Percentiles rank a stretch among this genome's conserved stretches.
phyloP scores from a whole-genome alignment of 176 grass and related monocot genomes.

The Ananas comosus region DNA sequence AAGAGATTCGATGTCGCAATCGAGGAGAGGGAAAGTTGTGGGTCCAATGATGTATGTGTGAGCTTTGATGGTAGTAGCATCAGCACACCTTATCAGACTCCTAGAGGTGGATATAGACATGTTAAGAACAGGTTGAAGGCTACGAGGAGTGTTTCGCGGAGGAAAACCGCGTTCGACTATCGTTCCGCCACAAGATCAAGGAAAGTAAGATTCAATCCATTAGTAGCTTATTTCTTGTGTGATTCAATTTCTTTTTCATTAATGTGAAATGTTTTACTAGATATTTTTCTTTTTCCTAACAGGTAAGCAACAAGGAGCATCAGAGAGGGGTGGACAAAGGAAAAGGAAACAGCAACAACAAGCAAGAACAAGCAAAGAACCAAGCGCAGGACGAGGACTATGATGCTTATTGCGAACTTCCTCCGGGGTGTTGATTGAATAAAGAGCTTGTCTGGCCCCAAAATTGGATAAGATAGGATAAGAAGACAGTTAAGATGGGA shows the following conservation, averaged over 20 bases:
- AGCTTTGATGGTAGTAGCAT: slow-evolving; percentile 53
- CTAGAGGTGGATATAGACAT: slow-evolving; percentile 34
- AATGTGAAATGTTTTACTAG: not conserved
- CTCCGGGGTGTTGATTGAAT: slow-evolving; percentile 43
- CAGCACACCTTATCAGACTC: slow-evolving; percentile 27
- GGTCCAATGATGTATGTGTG: slow-evolving; percentile 84
- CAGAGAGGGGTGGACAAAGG: slow-evolving; percentile 15
- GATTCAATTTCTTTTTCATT: not conserved
- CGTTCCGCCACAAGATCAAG: slow-evolving; percentile 36
- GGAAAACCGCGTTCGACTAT: slow-evolving; percentile 44
- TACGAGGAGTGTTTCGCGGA: slow-evolving; percentile 31
- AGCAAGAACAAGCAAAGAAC: slow-evolving; percentile 27
- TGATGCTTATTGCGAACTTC: slow-evolving; percentile 34
- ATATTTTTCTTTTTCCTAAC: not conserved
- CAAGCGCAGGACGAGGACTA: slow-evolving; percentile 13
- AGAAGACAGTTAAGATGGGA: not conserved
- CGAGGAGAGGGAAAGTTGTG: slow-evolving; percentile 93
- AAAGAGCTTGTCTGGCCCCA: not conserved
- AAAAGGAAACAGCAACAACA: not conserved
- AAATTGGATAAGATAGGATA: slow-evolving; percentile 23
- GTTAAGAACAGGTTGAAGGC: slow-evolving; percentile 41
- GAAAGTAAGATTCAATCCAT: slow-evolving; percentile 37
- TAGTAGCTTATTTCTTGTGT: not conserved
- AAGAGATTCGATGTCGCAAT: slow-evolving; percentile 44
- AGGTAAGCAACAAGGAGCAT: slow-evolving; percentile 76